Evolutionary conservation across 2,329 filamentous ascomycete genomes (phyloP).

Genomic region (Plenodomus lindquistii): DNA sequence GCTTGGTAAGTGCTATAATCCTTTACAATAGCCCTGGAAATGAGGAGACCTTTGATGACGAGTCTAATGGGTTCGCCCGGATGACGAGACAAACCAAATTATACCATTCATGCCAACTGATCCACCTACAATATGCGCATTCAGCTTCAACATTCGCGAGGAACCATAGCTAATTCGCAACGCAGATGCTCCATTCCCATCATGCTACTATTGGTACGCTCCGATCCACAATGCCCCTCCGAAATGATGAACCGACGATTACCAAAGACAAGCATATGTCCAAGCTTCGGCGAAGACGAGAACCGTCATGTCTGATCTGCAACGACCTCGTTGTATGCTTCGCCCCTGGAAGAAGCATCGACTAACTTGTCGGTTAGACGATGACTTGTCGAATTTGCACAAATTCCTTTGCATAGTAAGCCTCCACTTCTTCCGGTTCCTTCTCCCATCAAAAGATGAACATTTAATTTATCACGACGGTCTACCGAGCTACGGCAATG

Average conservation of each 20-base stretch:
- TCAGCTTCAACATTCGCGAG: neutral
- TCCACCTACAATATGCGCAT: constrained; percentile 2
- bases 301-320: constrained; percentile 43
- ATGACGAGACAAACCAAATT: constrained; percentile 65
- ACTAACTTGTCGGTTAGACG: constrained; percentile 11
- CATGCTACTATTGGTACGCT: constrained; percentile 21
- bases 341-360: constrained; percentile 1
- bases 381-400: neutral
- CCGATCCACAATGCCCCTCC: constrained; percentile 4
- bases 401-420: constrained; percentile 1
- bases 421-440: neutral
- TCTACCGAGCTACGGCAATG: constrained; percentile 82
- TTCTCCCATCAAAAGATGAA: constrained; percentile 40
- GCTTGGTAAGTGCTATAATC: constrained; percentile 22
- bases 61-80: constrained; percentile 72
- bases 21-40: constrained; percentile 18
- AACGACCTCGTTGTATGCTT: neutral
- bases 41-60: constrained; percentile 68
- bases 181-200: constrained; percentile 7
- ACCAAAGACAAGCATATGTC: constrained; percentile 98
- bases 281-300: constrained; percentile 66
- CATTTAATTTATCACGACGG: constrained; percentile 72
- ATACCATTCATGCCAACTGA: constrained; percentile 70
- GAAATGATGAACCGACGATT: constrained; percentile 78
- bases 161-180: neutral